phyloP scores from a whole-genome alignment of 1,284 basidiomycete genomes.

The Boletus hoseneyae region DNA sequence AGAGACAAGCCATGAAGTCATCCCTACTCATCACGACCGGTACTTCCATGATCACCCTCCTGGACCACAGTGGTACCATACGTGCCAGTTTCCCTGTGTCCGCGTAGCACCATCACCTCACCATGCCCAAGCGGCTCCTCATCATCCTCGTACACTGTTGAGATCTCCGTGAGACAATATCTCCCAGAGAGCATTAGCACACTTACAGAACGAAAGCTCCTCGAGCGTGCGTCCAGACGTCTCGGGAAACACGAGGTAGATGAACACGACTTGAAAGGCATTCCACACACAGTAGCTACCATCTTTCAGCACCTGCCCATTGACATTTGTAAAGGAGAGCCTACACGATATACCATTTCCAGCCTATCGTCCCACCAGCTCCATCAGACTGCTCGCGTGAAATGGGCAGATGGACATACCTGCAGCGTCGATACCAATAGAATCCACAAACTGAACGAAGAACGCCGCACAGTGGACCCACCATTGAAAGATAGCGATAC shows the following conservation, averaged over 20 bases:
- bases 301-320: background rate
- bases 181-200: background rate
- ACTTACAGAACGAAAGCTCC: conserved; percentile 58
- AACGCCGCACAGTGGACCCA: conserved; percentile 13
- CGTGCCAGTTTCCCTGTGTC: background rate
- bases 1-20: too few relatives aligned
- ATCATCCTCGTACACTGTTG: conserved; percentile 17
- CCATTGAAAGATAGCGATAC: conserved; percentile 18
- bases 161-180: background rate
- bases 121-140: conserved; percentile 1
- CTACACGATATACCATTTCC: conserved; percentile 24
- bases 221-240: conserved; percentile 54
- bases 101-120: background rate
- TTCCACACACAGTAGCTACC: conserved; percentile 44
- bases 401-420: conserved; percentile 5
- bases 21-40: too few relatives aligned
- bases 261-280: conserved; percentile 44
- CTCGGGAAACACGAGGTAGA: conserved; percentile 54
- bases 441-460: conserved; percentile 12
- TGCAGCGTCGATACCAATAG: conserved; percentile 17
- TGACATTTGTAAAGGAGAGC: background rate
- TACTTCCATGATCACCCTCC: background rate
- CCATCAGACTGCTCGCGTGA: background rate
- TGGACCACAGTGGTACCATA: conserved; percentile 5
- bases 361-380: conserved; percentile 9